Base-by-base conservation (phyloP, 2,329 filamentous ascomycete species). In the Aschersonia sp. region DNA sequence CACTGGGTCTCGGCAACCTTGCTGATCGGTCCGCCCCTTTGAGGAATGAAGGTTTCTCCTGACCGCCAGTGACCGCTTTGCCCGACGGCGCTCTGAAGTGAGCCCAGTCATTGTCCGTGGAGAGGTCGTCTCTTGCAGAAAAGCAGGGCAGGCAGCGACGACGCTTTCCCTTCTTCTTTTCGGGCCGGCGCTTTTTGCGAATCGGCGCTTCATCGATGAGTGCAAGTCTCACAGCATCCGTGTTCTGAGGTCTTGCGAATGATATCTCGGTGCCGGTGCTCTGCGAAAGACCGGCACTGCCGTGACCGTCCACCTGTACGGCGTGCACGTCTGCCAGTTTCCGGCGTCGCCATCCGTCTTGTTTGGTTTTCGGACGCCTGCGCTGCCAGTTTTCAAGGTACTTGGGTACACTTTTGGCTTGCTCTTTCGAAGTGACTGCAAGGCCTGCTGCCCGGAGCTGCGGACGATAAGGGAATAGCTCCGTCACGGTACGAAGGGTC, bases 401-500 rank as follows among this genome's bases (percentile, higher is more conserved):
- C 39, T 46, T 39, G 49, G 56, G 42, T 42, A 56, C 46, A 41
- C 54, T 22, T 50, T 63, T 58, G 68, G 69, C 53, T 69, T 75
- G 50, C 52, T 63, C 51, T 43, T 60, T 60, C 37, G 76, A 77
- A 9, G 76, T 79, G 1, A 79, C 70, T 2, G 75, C 74, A 45
- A 80, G 63, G 1, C 75, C 74, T 47, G 72, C 75, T 49, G 67
- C 67, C 48, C 62, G 63, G 51, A 80, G 78, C 50, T 79, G 68
- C 4, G 68, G 62, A 44, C 67, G 69, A 54, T 72, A 79, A 2
- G 75, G 75, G 30, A 76, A 56, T 3, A 79, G 60, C 32, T 71
- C 72, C 30, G 69, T 65, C 14, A 79, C 64, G 2, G 76, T 79
- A 50, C 69, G 67, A 43, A 70, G 60, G 42, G 68, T 76, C 45